Base-by-base conservation (phyloP, 768 basidiomycete species). In the Trametes cingulata region DNA sequence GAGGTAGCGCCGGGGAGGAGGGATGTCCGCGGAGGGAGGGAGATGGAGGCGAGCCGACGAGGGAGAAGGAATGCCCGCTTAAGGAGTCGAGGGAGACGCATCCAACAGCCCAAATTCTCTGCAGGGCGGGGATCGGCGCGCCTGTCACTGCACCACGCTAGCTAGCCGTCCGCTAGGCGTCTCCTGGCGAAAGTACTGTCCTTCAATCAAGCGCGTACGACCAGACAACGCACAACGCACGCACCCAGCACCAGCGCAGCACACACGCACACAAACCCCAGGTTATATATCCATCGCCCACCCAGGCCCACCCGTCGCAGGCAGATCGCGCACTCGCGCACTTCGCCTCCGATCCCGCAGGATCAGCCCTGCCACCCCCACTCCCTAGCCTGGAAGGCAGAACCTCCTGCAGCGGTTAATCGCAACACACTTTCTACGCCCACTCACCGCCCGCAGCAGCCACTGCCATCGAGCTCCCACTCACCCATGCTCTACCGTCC, bases 11-110 rank as follows among this genome's bases (percentile, higher is more conserved):
- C 40, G 29, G 49, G 3, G 24, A 14, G 7, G 48, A 13, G 54
- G 37, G 55, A 57, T 49, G 56, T 62, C 61, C 61, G 61, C 61
- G 61, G 61, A 57, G 58, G 8, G 58, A 51, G 40, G 33, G n/a
- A 12, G 52, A 8, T 20, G 40, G 12, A 35, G 58, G 58, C 24
- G 24, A 49, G 46, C 39, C 22, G 46, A 35, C 8, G 55, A 49
- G 37, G 55, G 55, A 49, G 37, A 27, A 25, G 17, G 12, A 19
- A n/a, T 56, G 46, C 37, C 46, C 15, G 53, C n/a, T n/a, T n/a
- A n/a, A n/a, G n/a, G n/a, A n/a, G n/a, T n/a, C n/a, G n/a, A n/a
- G n/a, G n/a, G n/a, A n/a, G 29, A 4, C 29, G 29, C 10, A 33
- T 33, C 10, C 29, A 33, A 33, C 10, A 5, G 6, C 10, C 29